Base-by-base conservation (phyloP, 257 asterid genomes). In the Solanum rostratum region DNA sequence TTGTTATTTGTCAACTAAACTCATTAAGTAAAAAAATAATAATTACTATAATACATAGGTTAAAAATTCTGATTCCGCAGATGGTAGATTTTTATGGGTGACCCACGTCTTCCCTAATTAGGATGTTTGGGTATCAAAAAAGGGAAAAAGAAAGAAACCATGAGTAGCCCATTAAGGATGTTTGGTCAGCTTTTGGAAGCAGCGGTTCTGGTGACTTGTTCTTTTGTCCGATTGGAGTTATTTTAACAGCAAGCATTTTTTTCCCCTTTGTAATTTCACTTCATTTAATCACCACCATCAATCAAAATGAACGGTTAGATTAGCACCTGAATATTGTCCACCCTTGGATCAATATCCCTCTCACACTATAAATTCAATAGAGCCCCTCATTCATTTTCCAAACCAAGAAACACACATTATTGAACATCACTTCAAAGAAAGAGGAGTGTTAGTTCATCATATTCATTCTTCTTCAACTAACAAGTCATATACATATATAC, bases 211-310 rank as follows among this genome's bases (percentile, higher is more conserved):
- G 88, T 83, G 18, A 20, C 88, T 89, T 86, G 87, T 91, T 92
- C 94, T 78, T 78, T 60, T 82, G 29, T 49, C 74, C 57, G 29
- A n/a, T 10, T 59, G 24, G 66, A 59, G 45, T 55, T 22, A 82
- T 87, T 88, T 88, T 82, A 85, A 90, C 69, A 80, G 82, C 89
- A 85, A 0, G 53, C 76, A 27, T 71, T 71, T 84, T 84, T 39
- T 27, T 4, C 6, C 71, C 16, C 50, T 55, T 6, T 27, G 54
- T 84, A 65, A 85, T 86, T 85, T 90, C 93, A 52, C 83, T 84
- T 88, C 90, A 87, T 83, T 71, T 33, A 88, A 88, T 90, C 91
- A 85, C 76, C 84, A 81, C 95, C 98, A 88, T 91, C 93, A 76
- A 88, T 89, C 80, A 84, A 82, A 87, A 85, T 82, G 89, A 84